These are phyloP conservation scores for Paspalum vaginatum DNA, from an alignment of 176 grass and related monocot genomes.

Conservation along the genomic window DNA sequence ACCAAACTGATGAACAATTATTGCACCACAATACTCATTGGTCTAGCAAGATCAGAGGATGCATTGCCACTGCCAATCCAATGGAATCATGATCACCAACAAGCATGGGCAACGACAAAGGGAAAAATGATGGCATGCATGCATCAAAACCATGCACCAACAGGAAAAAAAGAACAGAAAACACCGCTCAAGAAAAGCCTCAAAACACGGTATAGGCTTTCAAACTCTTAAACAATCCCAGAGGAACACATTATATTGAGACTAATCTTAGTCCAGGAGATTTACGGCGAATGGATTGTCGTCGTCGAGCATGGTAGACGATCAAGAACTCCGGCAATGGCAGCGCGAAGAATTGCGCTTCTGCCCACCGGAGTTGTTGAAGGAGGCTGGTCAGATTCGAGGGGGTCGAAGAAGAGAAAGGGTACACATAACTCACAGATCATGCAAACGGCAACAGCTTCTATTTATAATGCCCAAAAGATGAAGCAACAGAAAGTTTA, in stretches of 20 bases:
- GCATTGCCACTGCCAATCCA: neutral
- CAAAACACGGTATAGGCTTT: neutral
- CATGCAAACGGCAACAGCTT: constrained; percentile 33
- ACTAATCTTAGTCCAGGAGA: constrained; percentile 17
- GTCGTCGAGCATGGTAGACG: constrained; percentile 50
- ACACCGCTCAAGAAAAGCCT: neutral
- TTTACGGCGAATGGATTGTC: constrained; percentile 37
- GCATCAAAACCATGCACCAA: too few relatives aligned
- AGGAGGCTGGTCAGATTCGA: neutral
- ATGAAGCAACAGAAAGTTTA: constrained; percentile 27
- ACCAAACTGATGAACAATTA: constrained; percentile 39
- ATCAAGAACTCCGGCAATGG: neutral
- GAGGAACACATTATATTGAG: neutral
- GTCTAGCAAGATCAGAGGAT: constrained; percentile 31
- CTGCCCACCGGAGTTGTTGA: neutral
- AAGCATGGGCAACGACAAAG: constrained; percentile 25
- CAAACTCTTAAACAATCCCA: constrained; percentile 11
- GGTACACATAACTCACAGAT: constrained; percentile 24
- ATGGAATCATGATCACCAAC: constrained; percentile 46
- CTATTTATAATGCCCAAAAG: constrained; percentile 59
- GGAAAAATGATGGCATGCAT: neutral
- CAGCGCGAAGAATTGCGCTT: neutral
- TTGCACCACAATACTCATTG: constrained; percentile 26
- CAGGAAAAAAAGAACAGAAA: too few relatives aligned
- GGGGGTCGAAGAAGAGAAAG: neutral